Evolutionary conservation across 345 rosid genomes (phyloP).

Genomic region (Ailanthus altissimus): DNA sequence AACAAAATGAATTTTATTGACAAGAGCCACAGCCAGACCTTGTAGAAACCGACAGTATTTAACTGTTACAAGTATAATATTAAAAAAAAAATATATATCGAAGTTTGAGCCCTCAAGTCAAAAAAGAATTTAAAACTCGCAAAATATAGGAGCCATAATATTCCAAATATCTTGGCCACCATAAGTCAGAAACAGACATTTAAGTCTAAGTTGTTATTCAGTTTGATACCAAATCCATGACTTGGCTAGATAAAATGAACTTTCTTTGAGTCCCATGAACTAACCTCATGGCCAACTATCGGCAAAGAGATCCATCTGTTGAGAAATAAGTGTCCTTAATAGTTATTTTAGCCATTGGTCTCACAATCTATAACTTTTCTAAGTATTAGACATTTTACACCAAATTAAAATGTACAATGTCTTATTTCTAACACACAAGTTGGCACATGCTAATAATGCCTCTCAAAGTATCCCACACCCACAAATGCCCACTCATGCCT

Average conservation of each 20-base stretch:
- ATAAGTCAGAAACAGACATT: not conserved
- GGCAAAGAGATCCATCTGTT: not conserved
- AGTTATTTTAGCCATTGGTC: too few relatives aligned
- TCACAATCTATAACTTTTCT: too few relatives aligned
- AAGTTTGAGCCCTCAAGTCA: not conserved
- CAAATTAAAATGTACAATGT: too few relatives aligned
- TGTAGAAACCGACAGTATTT: not conserved
- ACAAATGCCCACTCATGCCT: not conserved
- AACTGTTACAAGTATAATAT: not conserved
- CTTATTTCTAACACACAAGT: too few relatives aligned
- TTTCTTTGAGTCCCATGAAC: not conserved
- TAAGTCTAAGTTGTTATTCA: not conserved
- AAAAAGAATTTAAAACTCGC: not conserved
- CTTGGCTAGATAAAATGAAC: not conserved
- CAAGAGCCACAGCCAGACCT: not conserved
- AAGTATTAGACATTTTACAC: too few relatives aligned
- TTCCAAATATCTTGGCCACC: not conserved
- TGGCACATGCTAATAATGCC: not conserved
- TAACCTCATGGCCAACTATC: too few relatives aligned
- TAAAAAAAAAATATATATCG: not conserved
- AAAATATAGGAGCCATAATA: not conserved
- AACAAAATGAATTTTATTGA: slow-evolving; percentile 4
- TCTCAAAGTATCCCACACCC: not conserved
- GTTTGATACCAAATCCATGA: not conserved
- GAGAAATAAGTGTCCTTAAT: too few relatives aligned